phyloP scores from a whole-genome alignment of 1,284 basidiomycete species.

The Fomitopsis betulina region DNA sequence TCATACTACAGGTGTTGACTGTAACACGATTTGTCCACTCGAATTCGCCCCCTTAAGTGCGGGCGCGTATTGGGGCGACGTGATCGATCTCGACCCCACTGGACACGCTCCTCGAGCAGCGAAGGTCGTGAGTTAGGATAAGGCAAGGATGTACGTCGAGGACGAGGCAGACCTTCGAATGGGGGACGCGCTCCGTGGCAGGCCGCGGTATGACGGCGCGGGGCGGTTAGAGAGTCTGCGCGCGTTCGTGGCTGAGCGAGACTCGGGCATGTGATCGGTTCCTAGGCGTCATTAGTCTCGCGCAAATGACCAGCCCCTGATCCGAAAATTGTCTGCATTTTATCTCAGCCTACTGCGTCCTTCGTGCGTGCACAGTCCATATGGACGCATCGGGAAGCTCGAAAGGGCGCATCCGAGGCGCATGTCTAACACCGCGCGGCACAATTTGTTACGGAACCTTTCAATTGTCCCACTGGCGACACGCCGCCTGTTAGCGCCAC shows the following conservation, averaged over 20 bases:
- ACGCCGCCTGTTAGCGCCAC: neutral
- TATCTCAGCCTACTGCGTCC: neutral
- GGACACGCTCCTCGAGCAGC: neutral
- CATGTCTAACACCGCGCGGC: neutral
- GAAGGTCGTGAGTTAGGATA: neutral
- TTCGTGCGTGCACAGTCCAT: neutral
- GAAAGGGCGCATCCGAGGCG: neutral
- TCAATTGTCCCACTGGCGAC: neutral
- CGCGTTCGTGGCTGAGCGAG: neutral
- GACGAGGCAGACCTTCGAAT: neutral
- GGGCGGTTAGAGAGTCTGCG: neutral
- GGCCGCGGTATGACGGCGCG: neutral
- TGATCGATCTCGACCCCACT: neutral
- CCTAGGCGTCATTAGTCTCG: constrained; percentile 4
- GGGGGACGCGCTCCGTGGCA: neutral
- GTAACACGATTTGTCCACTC: neutral
- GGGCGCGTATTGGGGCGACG: neutral
- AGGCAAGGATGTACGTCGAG: neutral
- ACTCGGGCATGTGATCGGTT: constrained; percentile 7
- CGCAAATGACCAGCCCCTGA: neutral
- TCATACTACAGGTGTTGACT: neutral
- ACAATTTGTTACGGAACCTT: neutral
- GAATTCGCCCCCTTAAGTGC: neutral
- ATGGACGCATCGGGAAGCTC: neutral
- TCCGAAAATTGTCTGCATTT: neutral